Evolutionary conservation across 202 grass and related monocot species (phyloP).

Genomic region (Hordeum pubiflorum): DNA sequence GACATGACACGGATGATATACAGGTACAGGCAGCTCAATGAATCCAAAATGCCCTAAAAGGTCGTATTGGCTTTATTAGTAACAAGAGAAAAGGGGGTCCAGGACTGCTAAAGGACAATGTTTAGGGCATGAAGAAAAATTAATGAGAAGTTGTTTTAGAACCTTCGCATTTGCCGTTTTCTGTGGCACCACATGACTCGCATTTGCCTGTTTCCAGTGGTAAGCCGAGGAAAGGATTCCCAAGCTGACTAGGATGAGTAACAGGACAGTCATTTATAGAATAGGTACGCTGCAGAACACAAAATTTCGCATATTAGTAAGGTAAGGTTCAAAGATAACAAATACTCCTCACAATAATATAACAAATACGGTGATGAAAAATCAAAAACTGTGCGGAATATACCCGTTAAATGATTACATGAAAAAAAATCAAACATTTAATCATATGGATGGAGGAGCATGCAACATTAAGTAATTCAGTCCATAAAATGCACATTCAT

Average conservation of each 20-base stretch:
- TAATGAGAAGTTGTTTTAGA: conserved; percentile 4
- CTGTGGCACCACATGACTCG: conserved; percentile 81
- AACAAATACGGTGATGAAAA: not conserved
- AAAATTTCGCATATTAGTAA: not conserved
- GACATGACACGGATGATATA: conserved; percentile 84
- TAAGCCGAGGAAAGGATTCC: conserved; percentile 84
- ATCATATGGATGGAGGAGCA: not conserved
- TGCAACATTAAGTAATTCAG: not conserved
- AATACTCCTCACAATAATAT: not conserved
- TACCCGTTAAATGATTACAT: not conserved
- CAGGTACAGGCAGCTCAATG: conserved; percentile 82
- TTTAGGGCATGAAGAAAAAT: not conserved
- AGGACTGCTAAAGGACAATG: not conserved
- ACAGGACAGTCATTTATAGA: conserved; percentile 61
- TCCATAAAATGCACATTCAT: not conserved
- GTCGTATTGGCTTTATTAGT: conserved; percentile 18
- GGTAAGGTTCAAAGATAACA: not conserved
- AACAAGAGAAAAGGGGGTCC: conserved; percentile 2
- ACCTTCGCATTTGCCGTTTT: conserved; percentile 88
- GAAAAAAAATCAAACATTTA: not conserved
- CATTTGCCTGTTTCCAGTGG: conserved; percentile 85
- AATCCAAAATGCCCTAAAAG: conserved; percentile 85
- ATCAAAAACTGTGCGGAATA: not conserved
- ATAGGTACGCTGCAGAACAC: conserved; percentile 48
- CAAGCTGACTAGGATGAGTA: conserved; percentile 77